A percentile compares a stretch with the other conserved stretches of the same genome.
Evolutionary conservation across 1,139 yeast genomes (phyloP).

Genomic region (Scheffersomyces quercinus): DNA sequence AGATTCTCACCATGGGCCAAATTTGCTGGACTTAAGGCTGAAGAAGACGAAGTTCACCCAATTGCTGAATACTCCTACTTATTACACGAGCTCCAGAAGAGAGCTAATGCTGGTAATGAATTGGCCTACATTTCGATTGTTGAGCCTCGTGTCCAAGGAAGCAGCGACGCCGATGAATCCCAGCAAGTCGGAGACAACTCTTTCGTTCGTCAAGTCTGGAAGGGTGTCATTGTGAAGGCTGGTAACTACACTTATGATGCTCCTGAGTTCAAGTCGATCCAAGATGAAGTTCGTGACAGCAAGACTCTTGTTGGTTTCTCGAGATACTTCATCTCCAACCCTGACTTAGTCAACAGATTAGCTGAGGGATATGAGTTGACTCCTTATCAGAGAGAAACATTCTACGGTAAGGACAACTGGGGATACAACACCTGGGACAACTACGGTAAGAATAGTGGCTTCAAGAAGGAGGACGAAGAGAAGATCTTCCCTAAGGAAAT

Average conservation of each 20-base stretch:
- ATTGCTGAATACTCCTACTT: constrained; percentile 33
- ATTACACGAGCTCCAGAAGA: constrained; percentile 10
- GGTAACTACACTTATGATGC: constrained; percentile 32
- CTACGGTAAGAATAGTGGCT: background rate
- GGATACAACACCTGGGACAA: constrained; percentile 11
- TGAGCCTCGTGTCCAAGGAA: constrained; percentile 24
- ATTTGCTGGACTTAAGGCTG: constrained; percentile 17
- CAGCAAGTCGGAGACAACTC: constrained; percentile 15
- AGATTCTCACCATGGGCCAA: constrained; percentile 15
- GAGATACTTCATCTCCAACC: constrained; percentile 51
- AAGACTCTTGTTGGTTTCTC: constrained; percentile 47
- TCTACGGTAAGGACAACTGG: constrained; percentile 5
- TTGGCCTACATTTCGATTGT: constrained; percentile 13
- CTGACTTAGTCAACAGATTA: constrained; percentile 51
- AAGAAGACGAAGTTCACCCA: constrained; percentile 39
- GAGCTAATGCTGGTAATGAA: constrained; percentile 11
- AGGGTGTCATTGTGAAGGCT: constrained; percentile 36
- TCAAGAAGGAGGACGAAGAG: constrained; percentile 3
- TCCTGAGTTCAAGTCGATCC: constrained; percentile 10
- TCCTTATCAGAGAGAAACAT: constrained; percentile 6
- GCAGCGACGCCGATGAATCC: constrained; percentile 7
- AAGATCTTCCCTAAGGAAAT: background rate
- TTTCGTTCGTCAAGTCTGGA: constrained; percentile 31
- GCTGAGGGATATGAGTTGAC: constrained; percentile 42
- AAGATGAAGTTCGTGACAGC: constrained; percentile 20